Evolutionary conservation across 1,284 basidiomycete genomes (phyloP), one percentile per base, ranked within the genome.

Genomic region (Papiliotrema flavescens): DNA sequence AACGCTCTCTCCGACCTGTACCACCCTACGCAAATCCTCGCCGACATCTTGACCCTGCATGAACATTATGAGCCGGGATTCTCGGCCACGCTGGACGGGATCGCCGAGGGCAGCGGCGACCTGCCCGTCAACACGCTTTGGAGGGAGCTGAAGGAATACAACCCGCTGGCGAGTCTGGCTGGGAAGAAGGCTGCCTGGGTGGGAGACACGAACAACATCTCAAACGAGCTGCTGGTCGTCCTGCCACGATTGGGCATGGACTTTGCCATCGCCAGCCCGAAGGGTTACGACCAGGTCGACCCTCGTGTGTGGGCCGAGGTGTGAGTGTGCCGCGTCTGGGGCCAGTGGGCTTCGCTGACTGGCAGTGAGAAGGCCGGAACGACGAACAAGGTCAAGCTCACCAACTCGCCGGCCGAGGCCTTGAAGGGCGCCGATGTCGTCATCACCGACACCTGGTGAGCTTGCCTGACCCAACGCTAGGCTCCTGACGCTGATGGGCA

Each of bases 151-250:
- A 32, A 32, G 28, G 51, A 7, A 47, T 58, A 44, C 49, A 50
- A n/a, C 51, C 60, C 69, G 3, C 46, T 67, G 40, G 61, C 52
- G 6, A 47, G 52, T 3, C 55, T 78, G 44, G 60, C 71, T 51
- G 76, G 76, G 40, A 80, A 96, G 57, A 96, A 91, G 4, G 79
- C 96, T 44, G 88, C 94, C 3, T 98, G 94, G 78, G 84, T 98
- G 50, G 96, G 95, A 7, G 96, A 98, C 78, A 88, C 88, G 34
- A 91, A 94, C 60, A 98, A 98, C 73, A 92, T 98, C 51, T 81
- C 96, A 55, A 92, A 98, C 76, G 95, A 98, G 75, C 94, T 98
- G 88, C 85, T 98, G 36, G 95, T 97, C 53, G 85, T 90, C 7
- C 89, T 89, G 69, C 95, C 95, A 36, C 85, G 96, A 39, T 77